Base-by-base conservation (phyloP, 805 yeast genomes). In the Grigorovia humatica region DNA sequence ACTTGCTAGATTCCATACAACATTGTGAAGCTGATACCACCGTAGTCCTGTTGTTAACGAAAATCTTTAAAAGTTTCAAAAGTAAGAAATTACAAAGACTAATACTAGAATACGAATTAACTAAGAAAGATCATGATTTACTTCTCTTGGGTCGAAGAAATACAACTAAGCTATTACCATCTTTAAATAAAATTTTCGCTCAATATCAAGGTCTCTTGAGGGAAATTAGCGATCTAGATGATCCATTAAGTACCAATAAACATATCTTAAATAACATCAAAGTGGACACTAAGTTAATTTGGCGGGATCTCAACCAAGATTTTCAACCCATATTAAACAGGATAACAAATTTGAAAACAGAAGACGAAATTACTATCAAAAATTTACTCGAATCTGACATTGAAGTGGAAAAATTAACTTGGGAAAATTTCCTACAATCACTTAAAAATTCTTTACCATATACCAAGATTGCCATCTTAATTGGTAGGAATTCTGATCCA, bases 1-100 rank as follows among this genome's bases (percentile, higher is more conserved):
- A 87, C 61, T 68, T 89, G 53, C 68, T 80, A 4, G 79, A 79
- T 20, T 80, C 91, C 0, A 68, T 86, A 17, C 73, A 79, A 40
- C 83, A 83, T 63, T 80, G 80, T 20, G 88, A 82, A 51, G 85
- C 82, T 0, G 95, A 86, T 60, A 72, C 75, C 12, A 67, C 74
- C 5, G 70, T 83, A 1, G 71, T 82, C 5, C 69, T 73, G 5
- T 61, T 80, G 0, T 63, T 85, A 30, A 70, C 74, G 19, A 75
- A 78, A 19, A 64, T 85, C 1, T 81, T 80, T 54, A 54, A 68
- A 8, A 75, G 74, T 58, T 73, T 83, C 48, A 74, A 73, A 5
- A 70, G 75, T 30, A 62, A 66, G 9, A 72, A 79, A 52, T 64
- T 85, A 29, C 73, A 82, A 7, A 70, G 88, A 42, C 73, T 74